Base-by-base conservation (phyloP, 2,329 filamentous ascomycete species). In the Davidsoniella virescens region DNA sequence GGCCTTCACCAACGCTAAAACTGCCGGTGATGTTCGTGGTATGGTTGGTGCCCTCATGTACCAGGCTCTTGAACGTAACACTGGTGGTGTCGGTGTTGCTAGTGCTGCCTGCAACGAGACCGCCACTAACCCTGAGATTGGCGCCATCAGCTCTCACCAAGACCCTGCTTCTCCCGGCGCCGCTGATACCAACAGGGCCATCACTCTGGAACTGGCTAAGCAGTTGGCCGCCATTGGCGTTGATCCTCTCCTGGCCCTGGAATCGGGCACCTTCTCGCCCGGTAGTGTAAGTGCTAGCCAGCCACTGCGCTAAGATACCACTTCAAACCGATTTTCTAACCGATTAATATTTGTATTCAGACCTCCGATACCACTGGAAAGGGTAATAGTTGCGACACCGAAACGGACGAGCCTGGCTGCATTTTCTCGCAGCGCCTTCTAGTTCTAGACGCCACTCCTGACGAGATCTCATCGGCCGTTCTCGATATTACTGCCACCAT, bases 121-220 rank as follows among this genome's bases (percentile, higher is more conserved):
- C 39, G 75, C 79, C 14, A 67, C 68, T 52, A 84, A 84, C 64
- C 70, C 78, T 2, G 78, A 83, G 65, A 80, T 84, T 57, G 72
- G 69, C 25, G 76, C 76, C 41, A 61, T 84, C 53, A 64, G 68
- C 49, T 77, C 81, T 63, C 79, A 83, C 63, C 78, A 84, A 64
- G 80, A 84, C 60, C 77, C 80, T 25, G 80, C 79, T 17, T 75
- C 75, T 0, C 59, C 68, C 2, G 71, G 70, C 40, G 75, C 78
- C 10, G 69, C 70, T 12, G 70, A 61, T 1, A 64, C 67, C 44
- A 83, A 83, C 68, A 80, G 80, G 65, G 65, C 67, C 36, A 73
- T 82, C 56, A 70, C 75, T 44, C 66, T 80, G 5, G 70, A 69
- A 42, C 65, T 82, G 3, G 78, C 79, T 16, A 63, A 67, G 48